These are phyloP conservation scores for Hansenula sp. DNA, from an alignment of 1,139 yeast genomes.

Conservation along the genomic window DNA sequence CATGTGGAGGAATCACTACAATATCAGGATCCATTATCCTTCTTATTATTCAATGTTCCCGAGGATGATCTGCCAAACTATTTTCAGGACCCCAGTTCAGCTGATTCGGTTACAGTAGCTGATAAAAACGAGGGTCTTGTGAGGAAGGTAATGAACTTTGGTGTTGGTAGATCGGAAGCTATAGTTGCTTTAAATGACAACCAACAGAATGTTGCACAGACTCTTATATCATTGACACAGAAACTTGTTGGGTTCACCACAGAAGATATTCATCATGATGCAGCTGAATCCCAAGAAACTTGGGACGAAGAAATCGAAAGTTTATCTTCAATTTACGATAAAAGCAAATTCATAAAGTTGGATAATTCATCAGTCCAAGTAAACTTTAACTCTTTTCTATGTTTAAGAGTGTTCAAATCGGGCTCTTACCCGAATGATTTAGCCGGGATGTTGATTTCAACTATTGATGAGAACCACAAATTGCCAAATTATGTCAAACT, in stretches of 20 bases:
- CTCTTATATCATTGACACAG: slow-evolving; percentile 50
- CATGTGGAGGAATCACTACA: slow-evolving; percentile 72
- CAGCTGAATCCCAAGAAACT: slow-evolving; percentile 30
- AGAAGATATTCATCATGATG: slow-evolving; percentile 9
- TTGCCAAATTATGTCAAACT: slow-evolving; percentile 74
- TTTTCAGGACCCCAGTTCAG: slow-evolving; percentile 39
- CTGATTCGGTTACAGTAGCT: slow-evolving; percentile 44
- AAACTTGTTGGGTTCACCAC: slow-evolving; percentile 30
- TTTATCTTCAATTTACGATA: slow-evolving; percentile 50
- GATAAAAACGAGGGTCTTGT: slow-evolving; percentile 43
- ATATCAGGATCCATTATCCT: slow-evolving; percentile 68
- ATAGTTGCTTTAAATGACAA: slow-evolving; percentile 40
- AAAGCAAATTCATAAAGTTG: slow-evolving; percentile 26
- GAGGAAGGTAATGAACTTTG: slow-evolving; percentile 57
- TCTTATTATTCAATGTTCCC: slow-evolving; percentile 84
- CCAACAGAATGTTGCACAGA: slow-evolving; percentile 42
- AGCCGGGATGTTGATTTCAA: slow-evolving; percentile 59
- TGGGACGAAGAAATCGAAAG: slow-evolving; percentile 85
- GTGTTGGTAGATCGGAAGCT: slow-evolving; percentile 65
- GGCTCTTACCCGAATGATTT: slow-evolving; percentile 50
- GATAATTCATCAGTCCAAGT: slow-evolving; percentile 18
- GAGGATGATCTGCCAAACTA: slow-evolving; percentile 82
- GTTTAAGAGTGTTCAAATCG: slow-evolving; percentile 49
- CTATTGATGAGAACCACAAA: slow-evolving; percentile 38
- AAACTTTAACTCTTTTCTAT: slow-evolving; percentile 28